Evolutionary conservation across 306 rosid genomes (phyloP).

Genomic region (Cucurbita maxima): DNA sequence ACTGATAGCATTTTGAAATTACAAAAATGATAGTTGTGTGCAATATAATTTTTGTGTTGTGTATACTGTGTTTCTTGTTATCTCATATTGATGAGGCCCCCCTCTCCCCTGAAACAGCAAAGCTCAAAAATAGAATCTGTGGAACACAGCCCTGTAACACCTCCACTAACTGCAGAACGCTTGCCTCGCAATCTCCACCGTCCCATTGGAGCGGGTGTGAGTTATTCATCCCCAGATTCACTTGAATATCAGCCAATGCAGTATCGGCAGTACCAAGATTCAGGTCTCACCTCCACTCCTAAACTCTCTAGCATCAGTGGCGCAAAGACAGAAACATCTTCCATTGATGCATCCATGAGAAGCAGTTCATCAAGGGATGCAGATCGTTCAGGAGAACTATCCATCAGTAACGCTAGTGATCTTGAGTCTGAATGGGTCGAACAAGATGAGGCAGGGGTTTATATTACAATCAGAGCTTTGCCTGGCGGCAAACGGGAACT

Average conservation of each 20-base stretch:
- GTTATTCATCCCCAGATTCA: slow-evolving; percentile 87
- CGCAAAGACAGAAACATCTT: slow-evolving; percentile 58
- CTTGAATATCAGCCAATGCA: slow-evolving; percentile 51
- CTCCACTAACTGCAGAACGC: slow-evolving; percentile 69
- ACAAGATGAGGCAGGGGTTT: slow-evolving; percentile 94
- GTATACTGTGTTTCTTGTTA: background rate
- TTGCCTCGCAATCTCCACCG: slow-evolving; percentile 45
- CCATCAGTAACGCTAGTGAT: slow-evolving; percentile 92
- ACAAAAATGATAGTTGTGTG: background rate
- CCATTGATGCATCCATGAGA: slow-evolving; percentile 73
- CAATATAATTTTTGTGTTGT: background rate
- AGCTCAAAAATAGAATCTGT: slow-evolving; percentile 69
- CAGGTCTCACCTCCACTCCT: slow-evolving; percentile 54
- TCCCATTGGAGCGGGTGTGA: slow-evolving; percentile 39
- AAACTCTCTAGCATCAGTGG: slow-evolving; percentile 62
- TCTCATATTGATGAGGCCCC: background rate
- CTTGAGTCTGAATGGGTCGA: slow-evolving; percentile 97
- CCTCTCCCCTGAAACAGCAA: slow-evolving; percentile 19
- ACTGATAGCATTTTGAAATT: background rate
- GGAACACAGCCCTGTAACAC: slow-evolving; percentile 78
- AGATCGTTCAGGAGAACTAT: slow-evolving; percentile 74
- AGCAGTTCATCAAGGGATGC: slow-evolving; percentile 74
- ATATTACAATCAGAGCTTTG: slow-evolving; percentile 78
- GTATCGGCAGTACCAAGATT: slow-evolving; percentile 42
- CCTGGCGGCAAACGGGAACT: slow-evolving; percentile 88